Conservation (phyloP, 1,284 basidiomycete species). For the Cryptococcus sp. region DNA sequence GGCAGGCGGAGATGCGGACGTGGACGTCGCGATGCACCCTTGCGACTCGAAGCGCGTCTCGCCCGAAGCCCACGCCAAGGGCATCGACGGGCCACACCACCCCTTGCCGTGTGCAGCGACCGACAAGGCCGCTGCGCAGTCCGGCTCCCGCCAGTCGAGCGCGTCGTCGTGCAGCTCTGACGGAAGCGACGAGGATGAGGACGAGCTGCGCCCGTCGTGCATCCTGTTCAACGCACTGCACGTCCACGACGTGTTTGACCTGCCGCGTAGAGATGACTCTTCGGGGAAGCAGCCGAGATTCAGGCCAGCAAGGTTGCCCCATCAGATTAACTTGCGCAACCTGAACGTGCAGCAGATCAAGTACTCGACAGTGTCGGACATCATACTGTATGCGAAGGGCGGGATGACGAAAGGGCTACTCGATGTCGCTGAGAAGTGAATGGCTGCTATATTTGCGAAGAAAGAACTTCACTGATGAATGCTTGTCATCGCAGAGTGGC, state of each 20-base stretch:
- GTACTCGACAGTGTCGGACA: conserved; percentile 82
- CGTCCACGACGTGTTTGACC: conserved; percentile 46
- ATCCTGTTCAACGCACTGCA: conserved; percentile 47
- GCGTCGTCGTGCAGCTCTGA: conserved; percentile 3
- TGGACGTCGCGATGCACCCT: conserved; percentile 47
- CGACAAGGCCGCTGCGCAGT: neutral
- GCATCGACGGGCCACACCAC: conserved; percentile 19
- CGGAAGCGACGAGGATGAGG: conserved; percentile 17
- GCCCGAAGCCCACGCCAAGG: conserved; percentile 14
- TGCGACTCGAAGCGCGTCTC: conserved; percentile 38
- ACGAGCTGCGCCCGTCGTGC: conserved; percentile 34
- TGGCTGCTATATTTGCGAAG: conserved; percentile 7
- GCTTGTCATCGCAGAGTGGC: conserved; percentile 29
- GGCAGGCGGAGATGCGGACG: conserved; percentile 5
- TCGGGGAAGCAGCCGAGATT: conserved; percentile 23
- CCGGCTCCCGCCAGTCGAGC: conserved; percentile 1
- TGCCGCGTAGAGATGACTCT: conserved; percentile 22
- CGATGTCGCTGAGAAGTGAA: conserved; percentile 53
- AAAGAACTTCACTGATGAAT: neutral
- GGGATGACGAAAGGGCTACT: conserved; percentile 47
- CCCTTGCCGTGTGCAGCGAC: conserved; percentile 19
- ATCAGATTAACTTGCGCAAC: conserved; percentile 49
- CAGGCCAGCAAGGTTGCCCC: conserved; percentile 38
- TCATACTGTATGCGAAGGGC: conserved; percentile 76
- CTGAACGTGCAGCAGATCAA: conserved; percentile 59